phyloP scores from a whole-genome alignment of 2,329 filamentous ascomycete species.

The Raffaelea albimanens region DNA sequence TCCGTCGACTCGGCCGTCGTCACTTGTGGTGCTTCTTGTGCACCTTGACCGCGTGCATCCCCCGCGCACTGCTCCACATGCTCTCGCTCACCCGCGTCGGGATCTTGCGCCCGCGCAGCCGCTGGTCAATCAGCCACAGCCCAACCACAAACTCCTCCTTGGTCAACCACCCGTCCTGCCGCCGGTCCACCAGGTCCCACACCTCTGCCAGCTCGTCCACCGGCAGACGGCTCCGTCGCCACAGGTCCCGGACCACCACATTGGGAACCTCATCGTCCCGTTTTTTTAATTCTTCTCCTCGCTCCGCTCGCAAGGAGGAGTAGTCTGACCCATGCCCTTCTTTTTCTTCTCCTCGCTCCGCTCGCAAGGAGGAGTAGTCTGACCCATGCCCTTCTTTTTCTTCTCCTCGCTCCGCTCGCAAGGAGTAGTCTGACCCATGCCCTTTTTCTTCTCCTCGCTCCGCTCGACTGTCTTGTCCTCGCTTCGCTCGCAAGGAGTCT shows the following conservation, averaged over 20 bases:
- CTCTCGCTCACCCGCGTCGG: slow-evolving; percentile 61
- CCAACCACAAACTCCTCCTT: slow-evolving; percentile 73
- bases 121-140: slow-evolving; percentile 73
- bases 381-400: no score
- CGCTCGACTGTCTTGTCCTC: no score
- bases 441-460: no score
- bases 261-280: slow-evolving; percentile 47
- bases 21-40: background rate
- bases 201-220: slow-evolving; percentile 62
- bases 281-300: no score
- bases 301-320: no score
- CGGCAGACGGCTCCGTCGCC: slow-evolving; percentile 59
- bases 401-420: no score
- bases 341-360: no score
- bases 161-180: slow-evolving; percentile 43
- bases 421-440: no score
- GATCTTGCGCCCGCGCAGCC: slow-evolving; percentile 69
- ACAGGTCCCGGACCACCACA: slow-evolving; percentile 66
- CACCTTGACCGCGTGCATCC: slow-evolving; percentile 28
- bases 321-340: no score
- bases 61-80: slow-evolving; percentile 63
- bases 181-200: slow-evolving; percentile 63
- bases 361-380: no score
- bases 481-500: slow-evolving; percentile 1
- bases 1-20: background rate